A percentile compares a stretch with the other conserved stretches of the same genome.
These are phyloP conservation scores for Cladobotryum mycophilum DNA, from an alignment of 2,329 filamentous ascomycete species.

Conservation along the genomic window DNA sequence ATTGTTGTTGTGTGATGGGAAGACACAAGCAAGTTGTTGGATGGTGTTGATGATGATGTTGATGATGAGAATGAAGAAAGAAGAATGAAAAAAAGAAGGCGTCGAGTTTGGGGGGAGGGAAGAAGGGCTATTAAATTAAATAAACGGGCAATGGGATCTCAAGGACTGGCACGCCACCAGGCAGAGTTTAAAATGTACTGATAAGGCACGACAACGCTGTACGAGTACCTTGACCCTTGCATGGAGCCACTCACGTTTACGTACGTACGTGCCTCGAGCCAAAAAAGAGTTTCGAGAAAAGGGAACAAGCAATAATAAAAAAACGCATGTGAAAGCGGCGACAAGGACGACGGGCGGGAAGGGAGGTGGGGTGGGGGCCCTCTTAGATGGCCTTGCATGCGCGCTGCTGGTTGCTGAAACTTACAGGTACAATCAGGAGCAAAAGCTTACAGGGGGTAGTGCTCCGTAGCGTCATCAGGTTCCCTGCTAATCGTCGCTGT, in stretches of 20 bases:
- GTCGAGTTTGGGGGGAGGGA: neutral
- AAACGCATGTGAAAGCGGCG: slow-evolving; percentile 14
- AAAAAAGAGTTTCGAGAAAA: neutral
- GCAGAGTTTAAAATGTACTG: slow-evolving; percentile 8
- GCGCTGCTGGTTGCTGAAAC: neutral
- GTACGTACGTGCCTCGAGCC: slow-evolving; percentile 1
- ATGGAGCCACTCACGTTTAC: neutral
- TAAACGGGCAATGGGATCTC: slow-evolving; percentile 1
- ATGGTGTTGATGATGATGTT: neutral
- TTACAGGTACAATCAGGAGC: too few species aligned
- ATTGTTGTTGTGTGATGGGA: neutral
- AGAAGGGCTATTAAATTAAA: slow-evolving; percentile 10
- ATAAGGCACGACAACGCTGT: slow-evolving; percentile 8
- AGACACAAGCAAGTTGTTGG: neutral
- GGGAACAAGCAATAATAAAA: neutral
- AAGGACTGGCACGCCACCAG: slow-evolving; percentile 8
- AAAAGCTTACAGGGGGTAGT: neutral
- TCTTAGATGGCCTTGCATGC: neutral
- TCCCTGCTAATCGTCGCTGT: too few species aligned
- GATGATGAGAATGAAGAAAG: neutral
- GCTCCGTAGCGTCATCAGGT: neutral
- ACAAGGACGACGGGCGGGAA: neutral
- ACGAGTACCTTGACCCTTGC: neutral
- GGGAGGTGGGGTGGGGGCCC: too few species aligned
- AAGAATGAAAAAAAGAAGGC: neutral